Base-by-base conservation (phyloP, 2,329 filamentous ascomycete species). In the Graphilbum sp. region DNA sequence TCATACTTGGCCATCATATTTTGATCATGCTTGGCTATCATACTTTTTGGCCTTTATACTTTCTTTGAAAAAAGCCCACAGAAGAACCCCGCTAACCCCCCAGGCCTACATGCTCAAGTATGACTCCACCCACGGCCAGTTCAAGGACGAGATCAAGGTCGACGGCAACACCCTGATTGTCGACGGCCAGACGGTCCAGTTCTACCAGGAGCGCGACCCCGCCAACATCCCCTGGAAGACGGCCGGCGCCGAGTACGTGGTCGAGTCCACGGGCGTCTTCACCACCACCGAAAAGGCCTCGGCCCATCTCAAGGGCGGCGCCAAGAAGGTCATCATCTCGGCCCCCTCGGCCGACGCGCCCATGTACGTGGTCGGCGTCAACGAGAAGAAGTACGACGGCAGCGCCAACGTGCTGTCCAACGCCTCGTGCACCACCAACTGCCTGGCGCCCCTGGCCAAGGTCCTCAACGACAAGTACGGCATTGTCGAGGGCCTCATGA, bases 301-400 rank as follows among this genome's bases (percentile, higher is more conserved):
- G 57, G 83, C 82, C 54, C 88, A 96, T 69, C 78, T 96, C 70
- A 79, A 82, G 68, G 88, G 87, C 61, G 88, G 88, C 63, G 88
- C 88, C 63, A 95, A 95, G 84, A 93, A 93, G 79, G 88, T 87
- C 63, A 67, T 87, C 72, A 87, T 88, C 74, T 90, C 83, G 52
- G 83, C 84, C 57, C 84, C 84, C 55, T 92, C 84, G 46, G 80
- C 82, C 51, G 90, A 98, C 70, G 90, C 90, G 58, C 88, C 88
- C 61, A 98, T 98, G 90, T 98, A 92, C 77, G 90, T 98, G 61
- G 92, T 95, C 79, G 90, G 90, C 62, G 90, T 98, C 71, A 98
- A 96, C 76, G 72, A 96, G 68, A 75, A 87, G 63, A 72, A 66
- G 55, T 96, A 96, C 79, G 88, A 83, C 64, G 78, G 80, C 61